These are phyloP conservation scores for Boletellus emodensis DNA, from an alignment of 768 basidiomycete species.

Conservation along the genomic window DNA sequence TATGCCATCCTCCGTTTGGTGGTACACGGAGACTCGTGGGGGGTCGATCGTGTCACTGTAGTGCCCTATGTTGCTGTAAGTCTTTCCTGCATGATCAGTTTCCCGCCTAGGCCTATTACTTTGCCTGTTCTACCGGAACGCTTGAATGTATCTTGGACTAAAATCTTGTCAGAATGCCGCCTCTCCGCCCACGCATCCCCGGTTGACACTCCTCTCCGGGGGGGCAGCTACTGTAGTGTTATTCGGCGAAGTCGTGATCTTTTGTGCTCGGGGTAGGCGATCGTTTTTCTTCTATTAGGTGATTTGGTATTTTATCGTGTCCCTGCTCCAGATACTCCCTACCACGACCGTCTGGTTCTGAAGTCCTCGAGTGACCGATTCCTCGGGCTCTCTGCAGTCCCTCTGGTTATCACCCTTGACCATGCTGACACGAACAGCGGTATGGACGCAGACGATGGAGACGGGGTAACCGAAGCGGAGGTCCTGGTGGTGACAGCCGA, in stretches of 20 bases:
- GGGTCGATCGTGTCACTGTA: slow-evolving; percentile 38
- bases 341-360: slow-evolving; percentile 67
- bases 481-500: slow-evolving; percentile 52
- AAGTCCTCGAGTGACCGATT: slow-evolving; percentile 68
- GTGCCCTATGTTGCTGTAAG: slow-evolving; percentile 78
- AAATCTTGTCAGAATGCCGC: slow-evolving; percentile 47
- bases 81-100: slow-evolving; percentile 5
- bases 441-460: slow-evolving; percentile 8
- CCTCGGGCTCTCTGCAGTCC: slow-evolving; percentile 59
- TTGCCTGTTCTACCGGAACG: not conserved
- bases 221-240: slow-evolving; percentile 60
- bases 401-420: slow-evolving; percentile 19
- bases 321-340: slow-evolving; percentile 53
- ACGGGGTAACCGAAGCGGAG: slow-evolving; percentile 13
- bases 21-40: slow-evolving; percentile 24
- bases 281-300: not conserved
- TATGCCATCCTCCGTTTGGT: slow-evolving; percentile 58
- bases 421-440: slow-evolving; percentile 12
- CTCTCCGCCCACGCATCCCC: slow-evolving; percentile 69
- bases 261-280: slow-evolving; percentile 59
- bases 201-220: slow-evolving; percentile 56
- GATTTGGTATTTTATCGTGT: not conserved
- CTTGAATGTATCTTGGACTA: not conserved
- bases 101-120: not conserved
- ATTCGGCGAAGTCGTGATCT: slow-evolving; percentile 73